A percentile compares a stretch with the other conserved stretches of the same genome.
Conservation (phyloP, 768 basidiomycete genomes). For the Amanita brunnescens region DNA sequence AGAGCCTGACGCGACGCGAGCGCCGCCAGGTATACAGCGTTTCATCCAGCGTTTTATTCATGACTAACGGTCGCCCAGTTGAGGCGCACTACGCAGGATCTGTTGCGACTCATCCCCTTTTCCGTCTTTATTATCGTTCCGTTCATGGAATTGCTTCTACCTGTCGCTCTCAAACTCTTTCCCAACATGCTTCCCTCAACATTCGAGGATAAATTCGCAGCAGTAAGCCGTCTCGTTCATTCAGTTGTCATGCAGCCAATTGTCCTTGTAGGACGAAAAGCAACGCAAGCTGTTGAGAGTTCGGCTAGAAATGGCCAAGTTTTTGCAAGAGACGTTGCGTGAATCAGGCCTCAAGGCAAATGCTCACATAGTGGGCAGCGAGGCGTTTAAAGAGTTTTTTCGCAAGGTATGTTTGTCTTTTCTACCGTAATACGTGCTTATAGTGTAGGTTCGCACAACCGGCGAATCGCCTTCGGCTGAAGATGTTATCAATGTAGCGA, state of each 20-base stretch:
- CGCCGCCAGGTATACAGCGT: slow-evolving; percentile 62
- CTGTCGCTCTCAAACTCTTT: slow-evolving; percentile 94
- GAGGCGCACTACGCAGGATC: slow-evolving; percentile 86
- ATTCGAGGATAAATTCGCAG: slow-evolving; percentile 95
- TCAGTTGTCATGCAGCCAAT: neutral
- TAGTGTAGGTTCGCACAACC: slow-evolving; percentile 72
- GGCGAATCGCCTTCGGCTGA: slow-evolving; percentile 85
- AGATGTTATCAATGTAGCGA: slow-evolving; percentile 91
- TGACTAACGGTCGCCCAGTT: slow-evolving; percentile 39
- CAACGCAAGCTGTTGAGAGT: slow-evolving; percentile 91
- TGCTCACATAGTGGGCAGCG: slow-evolving; percentile 86
- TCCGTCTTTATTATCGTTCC: slow-evolving; percentile 92
- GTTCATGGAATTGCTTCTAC: slow-evolving; percentile 96
- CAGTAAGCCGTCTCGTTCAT: slow-evolving; percentile 35
- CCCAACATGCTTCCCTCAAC: slow-evolving; percentile 99
- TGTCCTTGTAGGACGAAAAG: slow-evolving; percentile 80
- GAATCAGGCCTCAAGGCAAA: slow-evolving; percentile 92
- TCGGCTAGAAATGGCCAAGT: slow-evolving; percentile 97
- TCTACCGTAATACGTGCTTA: neutral
- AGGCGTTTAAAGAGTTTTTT: slow-evolving; percentile 99
- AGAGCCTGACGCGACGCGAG: slow-evolving; percentile 85
- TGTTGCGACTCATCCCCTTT: slow-evolving; percentile 91
- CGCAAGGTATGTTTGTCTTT: slow-evolving; percentile 54
- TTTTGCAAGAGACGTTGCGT: slow-evolving; percentile 93
- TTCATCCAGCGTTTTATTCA: neutral